Conservation (phyloP, 176 grass and related monocot species). For the Melocanna baccifera region DNA sequence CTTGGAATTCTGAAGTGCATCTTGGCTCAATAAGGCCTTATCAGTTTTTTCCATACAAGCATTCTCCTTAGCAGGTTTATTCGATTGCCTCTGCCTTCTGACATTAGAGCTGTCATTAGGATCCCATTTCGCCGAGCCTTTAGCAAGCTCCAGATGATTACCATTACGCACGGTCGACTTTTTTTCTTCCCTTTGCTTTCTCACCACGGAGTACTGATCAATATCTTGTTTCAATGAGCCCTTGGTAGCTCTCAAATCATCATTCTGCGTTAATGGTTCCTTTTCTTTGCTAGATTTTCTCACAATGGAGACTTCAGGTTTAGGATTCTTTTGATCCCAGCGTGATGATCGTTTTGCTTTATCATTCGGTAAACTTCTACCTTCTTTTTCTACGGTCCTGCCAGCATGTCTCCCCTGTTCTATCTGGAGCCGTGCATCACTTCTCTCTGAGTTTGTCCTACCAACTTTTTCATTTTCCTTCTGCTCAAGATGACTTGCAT, state of each 20-base stretch:
- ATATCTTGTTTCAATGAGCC: slow-evolving; percentile 7
- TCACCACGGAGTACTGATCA: slow-evolving; percentile 23
- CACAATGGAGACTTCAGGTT: slow-evolving; percentile 8
- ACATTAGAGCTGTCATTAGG: slow-evolving; percentile 5
- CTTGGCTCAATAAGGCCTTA: slow-evolving; percentile 26
- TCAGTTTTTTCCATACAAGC: slow-evolving; percentile 24
- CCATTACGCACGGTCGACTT: neutral
- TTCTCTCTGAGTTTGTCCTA: neutral
- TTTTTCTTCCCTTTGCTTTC: slow-evolving; percentile 25
- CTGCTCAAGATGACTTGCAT: slow-evolving; percentile 30
- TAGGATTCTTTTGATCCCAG: slow-evolving; percentile 33
- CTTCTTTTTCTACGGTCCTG: slow-evolving; percentile 30
- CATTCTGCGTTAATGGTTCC: slow-evolving; percentile 14
- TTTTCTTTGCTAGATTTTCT: slow-evolving; percentile 24
- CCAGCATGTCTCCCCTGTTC: slow-evolving; percentile 25
- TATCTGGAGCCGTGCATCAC: slow-evolving; percentile 7
- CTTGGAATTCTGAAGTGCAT: slow-evolving; percentile 25
- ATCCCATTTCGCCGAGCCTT: neutral
- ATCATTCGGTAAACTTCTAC: neutral
- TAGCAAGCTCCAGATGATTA: slow-evolving; percentile 25
- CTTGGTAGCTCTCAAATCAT: slow-evolving; percentile 29
- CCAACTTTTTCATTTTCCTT: slow-evolving; percentile 27
- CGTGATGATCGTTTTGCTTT: slow-evolving; percentile 11
- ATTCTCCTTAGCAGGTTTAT: slow-evolving; percentile 21
- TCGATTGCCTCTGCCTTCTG: slow-evolving; percentile 15